phyloP scores from a whole-genome alignment of 1,284 basidiomycete species.

The Ceratobasidium theobromae region DNA sequence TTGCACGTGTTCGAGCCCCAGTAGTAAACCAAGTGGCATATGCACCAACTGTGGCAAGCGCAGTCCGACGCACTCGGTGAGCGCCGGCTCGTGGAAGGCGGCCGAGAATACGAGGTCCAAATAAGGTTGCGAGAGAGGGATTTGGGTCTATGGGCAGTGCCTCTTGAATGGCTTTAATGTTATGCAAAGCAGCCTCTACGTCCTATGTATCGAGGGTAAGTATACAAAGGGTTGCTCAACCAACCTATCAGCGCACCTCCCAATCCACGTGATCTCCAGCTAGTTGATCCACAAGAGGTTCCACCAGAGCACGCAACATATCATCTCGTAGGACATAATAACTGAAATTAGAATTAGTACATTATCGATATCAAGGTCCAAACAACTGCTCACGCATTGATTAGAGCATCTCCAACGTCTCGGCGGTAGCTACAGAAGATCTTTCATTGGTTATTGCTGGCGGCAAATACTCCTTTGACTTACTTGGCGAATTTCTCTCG shows the following conservation, averaged over 20 bases:
- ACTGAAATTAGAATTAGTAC: conserved; percentile 46
- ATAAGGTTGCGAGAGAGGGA: conserved; percentile 63
- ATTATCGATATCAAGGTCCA: neutral
- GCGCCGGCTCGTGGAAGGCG: conserved; percentile 64
- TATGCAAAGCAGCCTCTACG: conserved; percentile 81
- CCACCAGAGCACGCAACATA: conserved; percentile 70
- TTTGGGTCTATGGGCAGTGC: conserved; percentile 76
- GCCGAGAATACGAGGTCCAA: conserved; percentile 68
- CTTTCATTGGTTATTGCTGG: no score
- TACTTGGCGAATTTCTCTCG: conserved; percentile 73
- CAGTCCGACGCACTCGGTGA: conserved; percentile 68
- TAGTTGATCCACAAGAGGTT: conserved; percentile 59
- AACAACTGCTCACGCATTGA: conserved; percentile 68
- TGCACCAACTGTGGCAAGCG: conserved; percentile 46
- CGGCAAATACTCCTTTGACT: conserved; percentile 45
- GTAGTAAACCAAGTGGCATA: conserved; percentile 28
- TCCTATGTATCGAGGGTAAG: conserved; percentile 51
- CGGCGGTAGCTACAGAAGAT: conserved; percentile 74
- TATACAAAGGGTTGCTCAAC: neutral
- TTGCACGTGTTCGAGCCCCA: conserved; percentile 6
- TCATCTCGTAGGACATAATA: conserved; percentile 84
- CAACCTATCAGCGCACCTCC: conserved; percentile 57
- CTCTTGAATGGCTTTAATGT: conserved; percentile 82
- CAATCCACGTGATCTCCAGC: conserved; percentile 50
- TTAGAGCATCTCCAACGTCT: conserved; percentile 86